Base-by-base conservation (phyloP, 768 basidiomycete genomes). In the Macrolepiota dolichaula region DNA sequence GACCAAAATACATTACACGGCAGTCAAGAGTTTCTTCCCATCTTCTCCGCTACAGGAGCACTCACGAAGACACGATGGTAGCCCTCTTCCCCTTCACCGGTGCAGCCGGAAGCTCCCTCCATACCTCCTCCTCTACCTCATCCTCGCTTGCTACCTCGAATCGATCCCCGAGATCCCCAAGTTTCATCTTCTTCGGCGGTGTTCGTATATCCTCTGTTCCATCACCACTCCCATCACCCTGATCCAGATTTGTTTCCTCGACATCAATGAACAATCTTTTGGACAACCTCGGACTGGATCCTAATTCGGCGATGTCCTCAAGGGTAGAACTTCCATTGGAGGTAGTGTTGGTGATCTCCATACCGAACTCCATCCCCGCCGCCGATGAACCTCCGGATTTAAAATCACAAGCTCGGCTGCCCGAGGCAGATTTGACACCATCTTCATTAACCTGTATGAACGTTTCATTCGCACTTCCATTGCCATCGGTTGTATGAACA, bases 331-430 rank as follows among this genome's bases (percentile, higher is more conserved):
- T 47, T 24, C 32, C 42, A 36, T 36, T 22, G 9, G 51, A 51
- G 47, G 24, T 49, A 40, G 70, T 74, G 55, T 81, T 81, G 12
- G 79, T 81, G 50, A 80, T 67, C 65, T 81, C 80, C 58, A 69
- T 60, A 5, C 80, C 80, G 64, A 81, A 80, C 63, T 74, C 74
- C 54, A 68, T 54, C 25, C 24, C 64, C 54, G 68, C 50, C 25
- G 35, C 64, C 56, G 60, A 56, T 57, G 62, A 59, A 55, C 65
- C 49, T 59, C 57, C 61, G 27, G 35, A 29, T 38, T 49, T 52
- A 40, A 51, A 37, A 50, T 59, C 57, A 25, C 55, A 11, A 17
- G n/a, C 36, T 24, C 24, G 12, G 5, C 46, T 7, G 24, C 24
- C 12, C 35, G 19, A 32, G 24, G 19, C 40, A 55, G 62, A 17